Conservation (phyloP, 2,329 filamentous ascomycete genomes). For the Stagonosporopsis rhizophila region DNA sequence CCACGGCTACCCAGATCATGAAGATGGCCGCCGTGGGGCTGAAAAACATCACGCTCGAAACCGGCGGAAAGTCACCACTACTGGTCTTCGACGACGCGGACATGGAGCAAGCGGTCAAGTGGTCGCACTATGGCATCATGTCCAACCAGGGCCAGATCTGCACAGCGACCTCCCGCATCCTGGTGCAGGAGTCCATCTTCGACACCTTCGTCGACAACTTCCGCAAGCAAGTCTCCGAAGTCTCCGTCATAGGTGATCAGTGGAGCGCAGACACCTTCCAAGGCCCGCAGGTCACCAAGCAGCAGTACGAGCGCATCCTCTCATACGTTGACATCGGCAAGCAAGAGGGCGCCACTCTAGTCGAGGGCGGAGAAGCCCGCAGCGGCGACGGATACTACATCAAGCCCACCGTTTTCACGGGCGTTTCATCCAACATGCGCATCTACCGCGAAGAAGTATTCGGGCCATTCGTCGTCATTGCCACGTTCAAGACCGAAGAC, state of each 20-base stretch:
- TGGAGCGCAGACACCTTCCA: conserved; percentile 53
- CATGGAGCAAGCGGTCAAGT: conserved; percentile 51
- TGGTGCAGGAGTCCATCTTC: conserved; percentile 48
- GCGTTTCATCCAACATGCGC: conserved; percentile 22
- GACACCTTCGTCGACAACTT: conserved; percentile 44
- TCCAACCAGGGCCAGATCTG: conserved; percentile 50
- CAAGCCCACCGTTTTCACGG: conserved; percentile 46
- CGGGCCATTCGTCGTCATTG: conserved; percentile 16
- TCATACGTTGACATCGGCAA: conserved; percentile 54
- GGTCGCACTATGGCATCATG: conserved; percentile 46
- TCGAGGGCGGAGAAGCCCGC: conserved; percentile 57
- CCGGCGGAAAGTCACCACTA: conserved; percentile 54
- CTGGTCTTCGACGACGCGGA: conserved; percentile 56
- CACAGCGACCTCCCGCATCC: conserved; percentile 48
- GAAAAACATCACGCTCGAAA: conserved; percentile 54
- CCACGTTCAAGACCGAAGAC: conserved; percentile 15
- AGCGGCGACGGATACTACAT: conserved; percentile 46
- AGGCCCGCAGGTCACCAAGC: conserved; percentile 55
- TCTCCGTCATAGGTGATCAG: conserved; percentile 38
- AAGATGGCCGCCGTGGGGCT: conserved; percentile 47
- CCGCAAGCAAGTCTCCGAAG: conserved; percentile 49
- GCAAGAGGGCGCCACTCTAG: conserved; percentile 57
- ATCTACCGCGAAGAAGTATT: conserved; percentile 19
- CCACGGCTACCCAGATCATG: conserved; percentile 69
- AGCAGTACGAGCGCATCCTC: conserved; percentile 54